Base-by-base conservation (phyloP, 352 stramenopile genomes). In the Phytophthora hibernalis region DNA sequence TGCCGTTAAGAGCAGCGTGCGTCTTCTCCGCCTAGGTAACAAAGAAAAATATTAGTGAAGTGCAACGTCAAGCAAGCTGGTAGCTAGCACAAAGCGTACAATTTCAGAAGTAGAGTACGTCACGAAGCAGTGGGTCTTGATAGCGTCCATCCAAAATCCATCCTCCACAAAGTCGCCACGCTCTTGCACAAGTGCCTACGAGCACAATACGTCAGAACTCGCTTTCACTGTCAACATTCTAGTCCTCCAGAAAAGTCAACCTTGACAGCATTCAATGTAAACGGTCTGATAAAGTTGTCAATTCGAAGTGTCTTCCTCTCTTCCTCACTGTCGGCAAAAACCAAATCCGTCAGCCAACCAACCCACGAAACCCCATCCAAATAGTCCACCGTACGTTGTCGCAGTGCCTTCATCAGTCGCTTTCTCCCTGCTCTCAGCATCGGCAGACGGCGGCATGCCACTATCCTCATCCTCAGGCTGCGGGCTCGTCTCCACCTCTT, bases 121-220 rank as follows among this genome's bases (percentile, higher is more conserved):
- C 57, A 93, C 86, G 54, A 85, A 96, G 70, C 86, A 96, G 62
- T 95, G 86, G 1, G 86, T 95, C 72, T 96, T 96, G 65, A 96
- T 96, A 54, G 56, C 54, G 72, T 96, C 83, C 82, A 96, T 96
- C 88, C 88, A 96, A 61, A 96, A 94, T 0, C 86, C 88, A 51
- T 80, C 72, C 20, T 92, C 80, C 24, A 93, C 80, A 65, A 88
- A 91, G 13, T 54, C 7, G 2, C 80, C 79, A 43, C 71, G 42
- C 31, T 87, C 68, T 67, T 91, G 85, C 26, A 93, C 73, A 26
- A 90, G 73, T 38, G 61, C 55, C 84, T 92, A 40, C 16, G 21
- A 57, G 40, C 20, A 42, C 13, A 62, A 31, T 33, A 40, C 9
- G 26, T 61, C 15, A 71, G 30, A 16, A 43, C 16, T 5, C 37